Evolutionary conservation across 306 rosid species (phyloP).

Genomic region (Pueraria montana): DNA sequence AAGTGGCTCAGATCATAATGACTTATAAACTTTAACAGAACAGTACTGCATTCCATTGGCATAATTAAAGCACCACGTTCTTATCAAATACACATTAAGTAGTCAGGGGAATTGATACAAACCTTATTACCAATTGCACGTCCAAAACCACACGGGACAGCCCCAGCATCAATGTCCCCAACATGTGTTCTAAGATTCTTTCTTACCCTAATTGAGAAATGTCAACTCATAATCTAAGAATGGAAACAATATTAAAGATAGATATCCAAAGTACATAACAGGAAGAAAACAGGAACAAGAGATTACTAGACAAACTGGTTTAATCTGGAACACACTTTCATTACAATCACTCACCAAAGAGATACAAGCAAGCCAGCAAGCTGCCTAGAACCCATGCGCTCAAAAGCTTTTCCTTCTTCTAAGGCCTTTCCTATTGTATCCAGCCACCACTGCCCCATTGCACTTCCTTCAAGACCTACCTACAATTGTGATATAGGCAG

Average conservation of each 20-base stretch:
- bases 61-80: slow-evolving; percentile 22
- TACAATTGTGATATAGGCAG: slow-evolving; percentile 57
- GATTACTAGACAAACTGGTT: slow-evolving; percentile 35
- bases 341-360: slow-evolving; percentile 79
- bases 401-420: slow-evolving; percentile 88
- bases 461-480: slow-evolving; percentile 99
- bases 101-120: slow-evolving; percentile 52
- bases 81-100: slow-evolving; percentile 27
- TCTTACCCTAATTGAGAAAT: slow-evolving; percentile 78
- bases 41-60: slow-evolving; percentile 28
- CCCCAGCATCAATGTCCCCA: slow-evolving; percentile 95
- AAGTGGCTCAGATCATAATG: slow-evolving; percentile 29
- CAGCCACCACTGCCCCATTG: slow-evolving; percentile 97
- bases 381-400: slow-evolving; percentile 99
- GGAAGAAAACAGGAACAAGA: slow-evolving; percentile 27
- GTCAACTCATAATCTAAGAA: slow-evolving; percentile 51
- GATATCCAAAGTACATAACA: slow-evolving; percentile 26
- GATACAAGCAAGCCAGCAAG: slow-evolving; percentile 99
- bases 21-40: slow-evolving; percentile 27
- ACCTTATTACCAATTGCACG: slow-evolving; percentile 99
- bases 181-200: slow-evolving; percentile 92
- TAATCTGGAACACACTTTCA: slow-evolving; percentile 32
- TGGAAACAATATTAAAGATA: slow-evolving; percentile 34
- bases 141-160: slow-evolving; percentile 98
- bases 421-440: slow-evolving; percentile 96